phyloP scores from a whole-genome alignment of 2,329 filamentous ascomycete genomes.

The Alternaria infectoria region DNA sequence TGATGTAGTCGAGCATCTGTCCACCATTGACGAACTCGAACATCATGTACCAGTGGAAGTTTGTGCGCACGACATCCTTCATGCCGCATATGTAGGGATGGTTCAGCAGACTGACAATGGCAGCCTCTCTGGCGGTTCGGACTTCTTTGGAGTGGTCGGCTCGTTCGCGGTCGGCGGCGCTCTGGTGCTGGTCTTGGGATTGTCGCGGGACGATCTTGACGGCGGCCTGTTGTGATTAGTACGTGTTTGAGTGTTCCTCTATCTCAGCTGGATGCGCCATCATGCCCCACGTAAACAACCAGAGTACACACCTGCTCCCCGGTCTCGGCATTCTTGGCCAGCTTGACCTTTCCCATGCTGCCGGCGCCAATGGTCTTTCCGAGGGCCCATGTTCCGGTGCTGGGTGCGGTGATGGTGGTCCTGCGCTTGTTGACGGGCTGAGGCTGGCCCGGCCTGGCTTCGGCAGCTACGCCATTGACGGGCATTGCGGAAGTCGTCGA shows the following conservation, averaged over 20 bases:
- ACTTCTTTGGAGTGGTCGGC: conserved; percentile 97
- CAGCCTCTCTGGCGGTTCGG: conserved; percentile 90
- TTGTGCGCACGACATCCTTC: conserved; percentile 92
- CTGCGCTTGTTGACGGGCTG: conserved; percentile 53
- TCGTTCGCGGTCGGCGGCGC: conserved; percentile 76
- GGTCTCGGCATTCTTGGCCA: conserved; percentile 87
- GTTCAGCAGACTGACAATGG: conserved; percentile 91
- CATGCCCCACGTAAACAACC: not conserved
- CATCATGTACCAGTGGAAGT: conserved; percentile 99
- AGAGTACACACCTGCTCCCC: conserved; percentile 77
- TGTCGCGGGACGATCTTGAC: conserved; percentile 96
- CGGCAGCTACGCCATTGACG: conserved; percentile 46
- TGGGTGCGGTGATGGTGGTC: conserved; percentile 87
- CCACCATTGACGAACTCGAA: conserved; percentile 99
- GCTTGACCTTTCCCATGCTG: conserved; percentile 98
- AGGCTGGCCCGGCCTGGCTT: conserved; percentile 31
- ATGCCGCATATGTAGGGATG: conserved; percentile 97
- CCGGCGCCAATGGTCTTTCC: conserved; percentile 97
- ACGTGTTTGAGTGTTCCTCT: not conserved
- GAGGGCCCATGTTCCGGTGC: conserved; percentile 85
- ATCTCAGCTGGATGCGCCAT: not conserved
- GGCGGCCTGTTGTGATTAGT: conserved; percentile 69
- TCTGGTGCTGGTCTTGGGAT: conserved; percentile 82
- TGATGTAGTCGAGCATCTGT: conserved; percentile 99
- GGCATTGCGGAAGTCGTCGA: conserved; percentile 46